Evolutionary conservation across 169 alveolate species (phyloP).

Genomic region (Eimeria tenella): DNA sequence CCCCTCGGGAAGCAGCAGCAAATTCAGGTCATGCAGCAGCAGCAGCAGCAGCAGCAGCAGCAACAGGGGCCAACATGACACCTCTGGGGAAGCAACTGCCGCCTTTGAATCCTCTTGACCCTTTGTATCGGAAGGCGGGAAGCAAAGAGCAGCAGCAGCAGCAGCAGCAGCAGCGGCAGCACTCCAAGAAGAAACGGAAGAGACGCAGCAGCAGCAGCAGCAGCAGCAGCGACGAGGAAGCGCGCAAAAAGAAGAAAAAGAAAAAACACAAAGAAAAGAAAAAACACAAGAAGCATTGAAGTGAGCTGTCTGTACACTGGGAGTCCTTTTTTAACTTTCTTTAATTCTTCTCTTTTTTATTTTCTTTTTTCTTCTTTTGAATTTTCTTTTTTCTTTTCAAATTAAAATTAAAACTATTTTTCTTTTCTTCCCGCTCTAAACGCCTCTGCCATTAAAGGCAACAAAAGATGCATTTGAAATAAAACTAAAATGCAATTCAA

Average conservation of each 20-base stretch:
- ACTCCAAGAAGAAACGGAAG: not conserved
- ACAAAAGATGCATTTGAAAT: too few relatives aligned
- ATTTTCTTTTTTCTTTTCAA: not conserved
- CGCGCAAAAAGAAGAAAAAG: slow-evolving; percentile 28
- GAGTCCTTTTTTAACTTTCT: too few relatives aligned
- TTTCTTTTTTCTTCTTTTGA: not conserved
- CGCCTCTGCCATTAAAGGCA: too few relatives aligned
- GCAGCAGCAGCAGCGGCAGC: not conserved
- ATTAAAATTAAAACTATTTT: too few relatives aligned
- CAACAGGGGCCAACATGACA: slow-evolving; percentile 57
- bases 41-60: slow-evolving; percentile 29
- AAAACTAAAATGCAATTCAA: too few relatives aligned
- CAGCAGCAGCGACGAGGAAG: slow-evolving; percentile 24
- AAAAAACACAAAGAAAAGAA: slow-evolving; percentile 7
- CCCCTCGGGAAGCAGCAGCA: not conserved
- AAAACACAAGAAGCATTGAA: slow-evolving; percentile 9
- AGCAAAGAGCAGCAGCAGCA: not conserved
- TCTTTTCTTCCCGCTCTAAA: too few relatives aligned
- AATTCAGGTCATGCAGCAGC: not conserved
- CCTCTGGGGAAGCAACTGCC: not conserved
- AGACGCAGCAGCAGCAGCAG: not conserved
- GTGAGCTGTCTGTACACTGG: too few relatives aligned
- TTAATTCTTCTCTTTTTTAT: not conserved
- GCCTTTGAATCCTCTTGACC: not conserved
- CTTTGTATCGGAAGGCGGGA: not conserved